A percentile compares a stretch with the other conserved stretches of the same genome.
Conservation (phyloP, 1,139 yeast species). For the Debaryomyces fabryi region DNA sequence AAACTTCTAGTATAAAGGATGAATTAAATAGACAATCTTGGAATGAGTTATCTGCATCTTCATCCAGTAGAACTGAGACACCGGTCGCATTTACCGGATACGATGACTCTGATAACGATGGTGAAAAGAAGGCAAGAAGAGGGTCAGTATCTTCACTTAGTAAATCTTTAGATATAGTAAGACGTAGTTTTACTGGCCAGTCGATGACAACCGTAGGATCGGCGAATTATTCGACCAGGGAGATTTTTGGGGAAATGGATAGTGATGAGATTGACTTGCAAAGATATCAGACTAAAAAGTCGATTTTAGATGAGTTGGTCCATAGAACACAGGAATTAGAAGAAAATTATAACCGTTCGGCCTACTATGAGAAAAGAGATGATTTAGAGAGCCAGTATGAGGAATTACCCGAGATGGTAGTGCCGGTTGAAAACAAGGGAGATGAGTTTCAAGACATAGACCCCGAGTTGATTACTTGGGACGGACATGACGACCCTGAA, state of each 20-base stretch:
- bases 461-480: constrained; percentile 49
- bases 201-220: constrained; percentile 2
- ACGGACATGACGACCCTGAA: constrained; percentile 38
- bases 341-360: constrained; percentile 5
- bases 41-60: constrained; percentile 14
- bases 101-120: background rate
- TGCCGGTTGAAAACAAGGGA: constrained; percentile 26
- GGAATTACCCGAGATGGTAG: constrained; percentile 6
- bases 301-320: constrained; percentile 41
- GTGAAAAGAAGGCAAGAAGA: constrained; percentile 14
- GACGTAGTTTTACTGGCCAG: constrained; percentile 16
- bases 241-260: constrained; percentile 39
- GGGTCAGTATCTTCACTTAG: constrained; percentile 18
- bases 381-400: constrained; percentile 5
- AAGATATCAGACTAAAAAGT: constrained; percentile 40
- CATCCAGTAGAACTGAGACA: constrained; percentile 13
- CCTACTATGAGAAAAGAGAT: background rate
- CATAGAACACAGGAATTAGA: constrained; percentile 21
- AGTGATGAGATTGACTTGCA: constrained; percentile 33
- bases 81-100: constrained; percentile 22
- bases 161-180: constrained; percentile 18
- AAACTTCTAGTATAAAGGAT: constrained; percentile 7
- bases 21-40: constrained; percentile 12
- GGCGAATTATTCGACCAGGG: constrained; percentile 29
- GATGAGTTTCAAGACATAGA: constrained; percentile 41